phyloP scores from a whole-genome alignment of 352 stramenopile genomes.

The Phytopythium chamaehyphon region DNA sequence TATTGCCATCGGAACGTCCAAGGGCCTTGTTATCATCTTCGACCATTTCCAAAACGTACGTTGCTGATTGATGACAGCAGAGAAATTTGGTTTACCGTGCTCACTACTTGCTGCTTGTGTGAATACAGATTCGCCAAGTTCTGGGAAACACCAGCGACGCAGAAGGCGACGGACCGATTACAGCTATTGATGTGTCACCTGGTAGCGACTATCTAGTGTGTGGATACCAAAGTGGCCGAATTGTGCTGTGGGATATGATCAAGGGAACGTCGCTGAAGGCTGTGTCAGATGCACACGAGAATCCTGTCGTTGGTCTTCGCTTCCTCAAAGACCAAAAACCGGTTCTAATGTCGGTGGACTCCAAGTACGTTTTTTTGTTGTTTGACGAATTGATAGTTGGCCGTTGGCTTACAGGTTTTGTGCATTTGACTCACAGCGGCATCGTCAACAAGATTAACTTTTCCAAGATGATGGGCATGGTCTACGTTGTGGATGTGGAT shows the following conservation, averaged over 20 bases:
- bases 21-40: slow-evolving; percentile 93
- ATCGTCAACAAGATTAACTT: slow-evolving; percentile 95
- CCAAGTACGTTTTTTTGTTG: slow-evolving; percentile 52
- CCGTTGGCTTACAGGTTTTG: neutral
- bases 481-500: slow-evolving; percentile 93
- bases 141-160: slow-evolving; percentile 82
- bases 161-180: slow-evolving; percentile 75
- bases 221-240: slow-evolving; percentile 90
- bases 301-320: slow-evolving; percentile 79
- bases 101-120: neutral
- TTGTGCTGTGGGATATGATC: slow-evolving; percentile 97
- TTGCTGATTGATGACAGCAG: neutral
- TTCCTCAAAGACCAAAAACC: slow-evolving; percentile 88
- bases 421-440: slow-evolving; percentile 33
- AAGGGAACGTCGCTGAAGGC: slow-evolving; percentile 90
- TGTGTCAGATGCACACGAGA: slow-evolving; percentile 88
- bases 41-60: slow-evolving; percentile 95
- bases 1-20: slow-evolving; percentile 95
- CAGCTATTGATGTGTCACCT: slow-evolving; percentile 84
- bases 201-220: slow-evolving; percentile 90
- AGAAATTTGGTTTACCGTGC: neutral
- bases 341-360: slow-evolving; percentile 79
- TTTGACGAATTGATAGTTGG: slow-evolving; percentile 23
- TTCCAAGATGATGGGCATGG: slow-evolving; percentile 92
- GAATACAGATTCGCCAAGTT: slow-evolving; percentile 70